phyloP scores from a whole-genome alignment of 306 rosid genomes.

The Malus domestica region ASM211411v1 NC_041804.1:6274501-6275000 shows the following conservation, averaged over 20 bases:
- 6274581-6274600: neutral
- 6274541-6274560: neutral
- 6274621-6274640: neutral
- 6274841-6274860: neutral
- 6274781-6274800: neutral
- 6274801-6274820: neutral
- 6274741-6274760: too few species aligned
- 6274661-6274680: neutral
- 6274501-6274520: too few species aligned
- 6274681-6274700: neutral
- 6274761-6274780: neutral
- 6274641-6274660: neutral
- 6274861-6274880: constrained; percentile 5
- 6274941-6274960: neutral
- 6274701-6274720: neutral
- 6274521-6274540: neutral
- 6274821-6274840: neutral
- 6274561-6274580: neutral
- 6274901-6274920: neutral
- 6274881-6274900: neutral
- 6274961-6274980: neutral
- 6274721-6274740: neutral
- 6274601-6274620: neutral
- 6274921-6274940: neutral
- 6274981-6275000: neutral